Evolutionary conservation across 208 protist species (phyloP).

Genomic region (Acanthamoeba castellanii): DNA sequence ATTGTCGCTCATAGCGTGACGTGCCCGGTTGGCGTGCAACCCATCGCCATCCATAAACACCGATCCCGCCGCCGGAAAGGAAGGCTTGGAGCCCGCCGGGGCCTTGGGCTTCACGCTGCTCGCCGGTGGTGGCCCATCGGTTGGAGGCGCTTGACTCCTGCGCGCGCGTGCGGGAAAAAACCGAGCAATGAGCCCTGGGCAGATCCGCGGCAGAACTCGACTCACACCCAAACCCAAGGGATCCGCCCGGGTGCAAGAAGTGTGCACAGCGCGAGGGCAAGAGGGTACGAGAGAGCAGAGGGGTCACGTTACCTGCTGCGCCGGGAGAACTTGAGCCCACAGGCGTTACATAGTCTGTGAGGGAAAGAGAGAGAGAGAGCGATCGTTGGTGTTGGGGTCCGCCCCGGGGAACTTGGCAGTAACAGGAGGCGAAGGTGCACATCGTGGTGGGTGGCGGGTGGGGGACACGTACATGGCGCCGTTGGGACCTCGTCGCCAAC

Average conservation of each 20-base stretch:
- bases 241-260: background rate
- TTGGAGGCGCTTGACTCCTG: background rate
- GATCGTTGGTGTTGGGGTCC: background rate
- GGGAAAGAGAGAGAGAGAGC: background rate
- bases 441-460: background rate
- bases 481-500: conserved; percentile 28
- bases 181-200: too few relatives aligned
- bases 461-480: conserved; percentile 10
- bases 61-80: background rate
- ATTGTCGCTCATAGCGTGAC: too few relatives aligned
- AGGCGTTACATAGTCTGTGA: conserved; percentile 25
- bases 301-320: background rate
- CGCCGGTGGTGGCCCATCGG: background rate
- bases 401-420: too few relatives aligned
- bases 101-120: background rate
- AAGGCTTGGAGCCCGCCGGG: background rate
- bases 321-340: conserved; percentile 60
- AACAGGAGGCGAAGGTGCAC: background rate
- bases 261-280: background rate
- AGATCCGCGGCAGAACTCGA: background rate
- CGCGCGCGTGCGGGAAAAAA: too few relatives aligned
- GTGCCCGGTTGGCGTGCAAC: background rate
- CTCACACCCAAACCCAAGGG: background rate
- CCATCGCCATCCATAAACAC: background rate
- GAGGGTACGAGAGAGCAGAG: background rate